phyloP scores from a whole-genome alignment of 2,329 filamentous ascomycete species.

The Neofusicoccum cordaticola region DNA sequence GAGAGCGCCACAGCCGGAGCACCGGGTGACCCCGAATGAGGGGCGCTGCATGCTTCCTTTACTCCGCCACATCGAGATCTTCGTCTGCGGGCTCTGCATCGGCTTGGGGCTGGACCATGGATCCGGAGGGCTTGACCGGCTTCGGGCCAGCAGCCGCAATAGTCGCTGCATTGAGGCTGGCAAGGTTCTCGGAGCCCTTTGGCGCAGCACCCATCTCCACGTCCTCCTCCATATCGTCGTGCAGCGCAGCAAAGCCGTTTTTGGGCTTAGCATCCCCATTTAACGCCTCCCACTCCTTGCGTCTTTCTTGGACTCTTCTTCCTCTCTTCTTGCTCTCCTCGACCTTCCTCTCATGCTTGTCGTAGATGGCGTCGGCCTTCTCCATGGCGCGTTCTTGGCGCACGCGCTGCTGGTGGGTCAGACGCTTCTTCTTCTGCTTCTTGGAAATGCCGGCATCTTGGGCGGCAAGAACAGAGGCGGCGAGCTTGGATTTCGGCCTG shows the following conservation, averaged over 20 bases:
- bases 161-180: constrained; percentile 9
- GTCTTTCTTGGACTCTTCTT: constrained; percentile 49
- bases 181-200: constrained; percentile 8
- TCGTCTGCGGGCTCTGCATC: not conserved
- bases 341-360: constrained; percentile 56
- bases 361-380: constrained; percentile 53
- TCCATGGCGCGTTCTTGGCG: constrained; percentile 56
- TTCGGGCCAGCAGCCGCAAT: constrained; percentile 6
- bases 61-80: constrained; percentile 9
- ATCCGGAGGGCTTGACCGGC: not conserved
- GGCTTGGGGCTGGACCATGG: not conserved
- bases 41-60: not conserved
- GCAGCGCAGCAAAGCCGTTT: not conserved
- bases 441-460: constrained; percentile 69
- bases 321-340: constrained; percentile 50
- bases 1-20: not conserved
- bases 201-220: constrained; percentile 15
- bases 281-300: constrained; percentile 40
- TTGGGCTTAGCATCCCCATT: constrained; percentile 26
- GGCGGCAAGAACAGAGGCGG: constrained; percentile 61
- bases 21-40: not conserved
- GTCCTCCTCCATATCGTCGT: constrained; percentile 19
- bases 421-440: constrained; percentile 58
- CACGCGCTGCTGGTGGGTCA: constrained; percentile 53
- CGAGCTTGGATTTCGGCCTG: constrained; percentile 26